phyloP scores from a whole-genome alignment of 2,329 filamentous ascomycete genomes.

The Colletotrichum tamarilloi region DNA sequence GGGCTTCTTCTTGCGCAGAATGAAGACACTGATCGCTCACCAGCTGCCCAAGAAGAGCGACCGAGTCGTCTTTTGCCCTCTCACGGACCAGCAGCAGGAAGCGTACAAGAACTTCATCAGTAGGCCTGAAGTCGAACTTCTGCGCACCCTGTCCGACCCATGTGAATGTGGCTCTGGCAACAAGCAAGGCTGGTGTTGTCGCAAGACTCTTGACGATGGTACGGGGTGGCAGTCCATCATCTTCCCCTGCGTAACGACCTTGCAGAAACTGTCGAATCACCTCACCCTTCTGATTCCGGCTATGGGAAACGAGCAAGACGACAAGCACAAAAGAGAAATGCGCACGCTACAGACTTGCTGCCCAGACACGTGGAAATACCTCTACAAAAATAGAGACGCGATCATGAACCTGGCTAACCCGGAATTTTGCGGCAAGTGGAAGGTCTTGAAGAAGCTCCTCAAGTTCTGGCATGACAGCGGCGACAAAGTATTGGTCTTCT shows the following conservation, averaged over 20 bases:
- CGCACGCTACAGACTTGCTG: constrained; percentile 79
- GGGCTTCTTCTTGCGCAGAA: constrained; percentile 88
- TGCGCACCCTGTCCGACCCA: constrained; percentile 73
- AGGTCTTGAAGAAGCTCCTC: constrained; percentile 85
- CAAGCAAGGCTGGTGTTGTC: constrained; percentile 86
- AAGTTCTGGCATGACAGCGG: constrained; percentile 90
- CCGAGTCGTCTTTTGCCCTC: constrained; percentile 91
- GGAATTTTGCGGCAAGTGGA: constrained; percentile 97
- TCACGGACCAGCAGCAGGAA: constrained; percentile 82
- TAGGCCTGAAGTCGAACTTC: constrained; percentile 74
- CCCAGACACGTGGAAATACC: constrained; percentile 78
- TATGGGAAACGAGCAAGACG: constrained; percentile 63
- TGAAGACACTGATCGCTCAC: constrained; percentile 91
- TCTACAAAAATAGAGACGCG: constrained; percentile 81
- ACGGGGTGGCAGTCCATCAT: constrained; percentile 80
- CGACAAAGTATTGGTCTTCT: constrained; percentile 96
- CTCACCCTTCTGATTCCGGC: constrained; percentile 88
- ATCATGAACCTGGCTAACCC: constrained; percentile 86
- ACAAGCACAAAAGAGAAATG: constrained; percentile 83
- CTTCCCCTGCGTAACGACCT: constrained; percentile 83
- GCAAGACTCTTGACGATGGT: constrained; percentile 67
- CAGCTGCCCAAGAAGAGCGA: constrained; percentile 96
- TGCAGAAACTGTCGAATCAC: constrained; percentile 93
- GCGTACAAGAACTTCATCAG: constrained; percentile 88
- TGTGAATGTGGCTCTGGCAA: constrained; percentile 79